A percentile compares a stretch with the other conserved stretches of the same genome.
Conservation (phyloP, 2,329 filamentous ascomycete species). For the Claviceps monticola region DNA sequence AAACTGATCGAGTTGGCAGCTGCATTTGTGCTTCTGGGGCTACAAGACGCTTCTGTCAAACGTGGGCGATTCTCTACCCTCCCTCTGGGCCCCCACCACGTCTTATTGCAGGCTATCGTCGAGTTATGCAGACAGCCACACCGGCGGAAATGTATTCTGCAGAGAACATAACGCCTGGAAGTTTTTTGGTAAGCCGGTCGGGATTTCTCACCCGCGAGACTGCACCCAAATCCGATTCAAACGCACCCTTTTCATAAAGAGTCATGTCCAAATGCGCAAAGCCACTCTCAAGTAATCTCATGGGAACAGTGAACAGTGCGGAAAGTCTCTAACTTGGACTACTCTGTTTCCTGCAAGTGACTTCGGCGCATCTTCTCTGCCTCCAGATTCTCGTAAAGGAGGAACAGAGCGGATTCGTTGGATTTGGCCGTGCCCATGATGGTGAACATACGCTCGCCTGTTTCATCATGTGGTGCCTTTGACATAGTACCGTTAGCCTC, state of each 20-base stretch:
- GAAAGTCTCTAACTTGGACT: conserved; percentile 18
- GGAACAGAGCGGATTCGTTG: conserved; percentile 90
- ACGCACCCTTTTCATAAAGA: conserved; percentile 18
- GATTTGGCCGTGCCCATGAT: conserved; percentile 91
- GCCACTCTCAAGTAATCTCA: conserved; percentile 13
- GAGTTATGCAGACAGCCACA: not conserved
- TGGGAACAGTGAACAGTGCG: conserved; percentile 14
- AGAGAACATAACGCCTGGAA: conserved; percentile 28
- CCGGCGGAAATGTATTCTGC: conserved; percentile 24
- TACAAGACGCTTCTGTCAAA: not conserved
- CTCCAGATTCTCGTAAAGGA: conserved; percentile 97
- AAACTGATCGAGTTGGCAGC: conserved; percentile 7
- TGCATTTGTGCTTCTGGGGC: conserved; percentile 9
- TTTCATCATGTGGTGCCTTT: conserved; percentile 86
- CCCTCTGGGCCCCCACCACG: not conserved
- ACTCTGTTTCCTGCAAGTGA: conserved; percentile 49
- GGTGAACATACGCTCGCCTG: conserved; percentile 98
- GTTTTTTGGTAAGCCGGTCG: conserved; percentile 48
- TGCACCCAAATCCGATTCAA: conserved; percentile 37
- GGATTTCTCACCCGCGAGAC: conserved; percentile 24
- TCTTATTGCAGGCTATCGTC: not conserved
- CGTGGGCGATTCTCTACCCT: not conserved
- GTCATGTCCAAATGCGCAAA: conserved; percentile 16
- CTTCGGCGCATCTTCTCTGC: conserved; percentile 98
- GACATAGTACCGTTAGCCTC: not conserved